Conservation (phyloP, 495 filamentous ascomycete genomes). For the Lophium mytilinum region DNA sequence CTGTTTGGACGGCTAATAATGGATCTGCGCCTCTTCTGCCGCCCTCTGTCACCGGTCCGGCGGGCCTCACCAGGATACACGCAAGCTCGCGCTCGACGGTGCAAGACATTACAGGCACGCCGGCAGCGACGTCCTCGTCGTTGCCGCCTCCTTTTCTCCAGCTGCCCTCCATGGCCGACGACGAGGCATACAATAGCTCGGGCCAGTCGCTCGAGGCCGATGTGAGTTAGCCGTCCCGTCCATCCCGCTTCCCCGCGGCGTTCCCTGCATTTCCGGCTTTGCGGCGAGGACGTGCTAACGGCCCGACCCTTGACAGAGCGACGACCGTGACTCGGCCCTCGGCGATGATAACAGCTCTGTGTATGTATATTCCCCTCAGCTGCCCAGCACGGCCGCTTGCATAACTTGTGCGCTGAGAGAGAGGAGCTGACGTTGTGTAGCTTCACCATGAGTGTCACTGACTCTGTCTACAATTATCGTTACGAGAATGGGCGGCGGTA, state of each 20-base stretch:
- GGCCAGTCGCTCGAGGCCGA: conserved; percentile 17
- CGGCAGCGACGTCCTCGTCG: too few species aligned
- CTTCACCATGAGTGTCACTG: conserved; percentile 15
- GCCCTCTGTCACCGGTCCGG: too few species aligned
- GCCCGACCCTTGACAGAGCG: conserved; percentile 13
- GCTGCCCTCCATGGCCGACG: neutral
- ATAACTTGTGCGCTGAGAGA: too few species aligned
- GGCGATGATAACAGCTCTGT: conserved; percentile 12
- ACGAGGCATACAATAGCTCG: conserved; percentile 5
- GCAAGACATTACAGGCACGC: neutral
- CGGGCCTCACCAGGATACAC: too few species aligned
- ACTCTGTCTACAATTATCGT: conserved; percentile 11
- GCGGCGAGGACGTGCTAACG: conserved; percentile 1
- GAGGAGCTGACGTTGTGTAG: neutral
- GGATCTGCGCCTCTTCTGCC: too few species aligned
- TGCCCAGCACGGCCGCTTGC: too few species aligned
- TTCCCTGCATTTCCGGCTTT: neutral
- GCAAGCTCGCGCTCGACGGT: too few species aligned
- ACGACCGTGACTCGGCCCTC: conserved; percentile 21
- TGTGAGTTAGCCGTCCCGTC: conserved; percentile 4
- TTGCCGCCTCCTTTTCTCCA: neutral
- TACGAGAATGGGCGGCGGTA: conserved; percentile 49
- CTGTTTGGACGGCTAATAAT: too few species aligned
- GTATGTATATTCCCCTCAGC: neutral
- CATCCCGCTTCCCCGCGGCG: neutral